A percentile compares a stretch with the other conserved stretches of the same genome.
Evolutionary conservation across 2,329 filamentous ascomycete species (phyloP).

Genomic region (Talaromyces pinophilus): DNA sequence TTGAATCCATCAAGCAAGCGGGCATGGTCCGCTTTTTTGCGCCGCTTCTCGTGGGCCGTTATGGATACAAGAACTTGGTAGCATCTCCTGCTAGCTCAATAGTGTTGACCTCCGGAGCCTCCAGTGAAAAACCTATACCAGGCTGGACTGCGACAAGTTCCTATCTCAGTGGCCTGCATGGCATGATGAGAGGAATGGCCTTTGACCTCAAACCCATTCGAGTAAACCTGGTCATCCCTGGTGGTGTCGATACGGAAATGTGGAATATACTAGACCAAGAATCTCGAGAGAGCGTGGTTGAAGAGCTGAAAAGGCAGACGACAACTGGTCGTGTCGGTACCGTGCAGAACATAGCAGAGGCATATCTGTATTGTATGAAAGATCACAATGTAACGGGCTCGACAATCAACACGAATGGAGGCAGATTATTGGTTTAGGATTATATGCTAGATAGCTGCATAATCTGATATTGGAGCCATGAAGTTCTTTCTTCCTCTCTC

Average conservation of each 20-base stretch:
- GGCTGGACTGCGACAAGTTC: neutral
- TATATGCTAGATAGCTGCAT: neutral
- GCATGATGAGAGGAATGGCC: neutral
- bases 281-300: neutral
- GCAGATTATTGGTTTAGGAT: neutral
- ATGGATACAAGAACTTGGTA: neutral
- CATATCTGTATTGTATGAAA: neutral
- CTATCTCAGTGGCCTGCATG: neutral
- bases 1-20: neutral
- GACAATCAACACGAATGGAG: neutral
- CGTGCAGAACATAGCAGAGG: neutral
- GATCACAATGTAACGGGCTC: neutral
- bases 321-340: neutral
- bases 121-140: neutral
- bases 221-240: constrained; percentile 46
- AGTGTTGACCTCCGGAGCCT: constrained; percentile 37
- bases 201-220: constrained; percentile 59
- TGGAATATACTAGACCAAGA: constrained; percentile 16
- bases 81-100: constrained; percentile 43
- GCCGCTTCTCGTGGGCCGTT: constrained; percentile 1
- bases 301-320: neutral
- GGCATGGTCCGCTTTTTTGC: constrained; percentile 11
- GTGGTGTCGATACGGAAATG: constrained; percentile 46
- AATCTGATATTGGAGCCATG: neutral
- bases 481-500: neutral